Conservation (phyloP, 1,139 yeast species). For the Yamadazyma diddensiae region DNA sequence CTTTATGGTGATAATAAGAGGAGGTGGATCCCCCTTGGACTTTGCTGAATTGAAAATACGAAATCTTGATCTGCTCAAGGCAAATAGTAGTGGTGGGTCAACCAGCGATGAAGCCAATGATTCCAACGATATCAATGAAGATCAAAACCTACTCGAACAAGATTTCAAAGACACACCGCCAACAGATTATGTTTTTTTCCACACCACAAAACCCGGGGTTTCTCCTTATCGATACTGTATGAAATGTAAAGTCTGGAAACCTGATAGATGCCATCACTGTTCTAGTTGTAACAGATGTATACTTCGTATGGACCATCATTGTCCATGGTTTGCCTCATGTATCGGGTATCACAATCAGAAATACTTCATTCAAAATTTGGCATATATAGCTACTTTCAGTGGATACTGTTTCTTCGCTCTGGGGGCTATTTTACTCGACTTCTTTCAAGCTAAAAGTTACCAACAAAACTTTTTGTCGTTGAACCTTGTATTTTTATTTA, state of each 20-base stretch:
- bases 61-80: constrained; percentile 12
- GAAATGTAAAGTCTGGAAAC: constrained; percentile 85
- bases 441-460: constrained; percentile 44
- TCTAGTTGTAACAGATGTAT: constrained; percentile 68
- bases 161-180: constrained; percentile 15
- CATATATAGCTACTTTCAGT: constrained; percentile 51
- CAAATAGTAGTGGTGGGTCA: neutral
- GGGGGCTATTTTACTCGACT: constrained; percentile 42
- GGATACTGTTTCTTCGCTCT: constrained; percentile 40
- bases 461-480: constrained; percentile 47
- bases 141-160: neutral
- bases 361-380: constrained; percentile 59
- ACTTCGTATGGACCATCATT: constrained; percentile 84
- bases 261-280: constrained; percentile 93
- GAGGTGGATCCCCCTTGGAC: constrained; percentile 65
- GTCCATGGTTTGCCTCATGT: constrained; percentile 95
- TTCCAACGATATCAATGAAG: neutral
- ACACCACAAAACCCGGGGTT: constrained; percentile 13
- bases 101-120: neutral
- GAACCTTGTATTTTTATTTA: constrained; percentile 56
- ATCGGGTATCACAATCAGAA: constrained; percentile 49
- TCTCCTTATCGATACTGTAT: constrained; percentile 33
- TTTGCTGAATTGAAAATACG: constrained; percentile 22
- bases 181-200: constrained; percentile 13
- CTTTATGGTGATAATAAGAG: constrained; percentile 50